Evolutionary conservation across 805 yeast genomes (phyloP), one percentile per base, ranked within the genome.

Genomic region (Myxozyma lipomycoides): DNA sequence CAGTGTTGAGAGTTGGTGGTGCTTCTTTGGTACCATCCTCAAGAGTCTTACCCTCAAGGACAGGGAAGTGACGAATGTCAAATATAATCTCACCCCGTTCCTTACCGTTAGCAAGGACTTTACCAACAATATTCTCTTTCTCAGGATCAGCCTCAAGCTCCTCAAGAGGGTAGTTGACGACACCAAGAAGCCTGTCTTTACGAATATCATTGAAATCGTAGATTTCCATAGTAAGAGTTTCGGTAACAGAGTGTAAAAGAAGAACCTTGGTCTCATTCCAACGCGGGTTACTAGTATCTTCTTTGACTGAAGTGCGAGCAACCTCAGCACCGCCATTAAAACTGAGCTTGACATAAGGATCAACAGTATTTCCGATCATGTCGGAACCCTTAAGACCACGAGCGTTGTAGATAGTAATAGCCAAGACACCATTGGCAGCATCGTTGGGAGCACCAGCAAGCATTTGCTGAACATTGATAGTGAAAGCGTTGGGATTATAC

Each of bases 1-100:
- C 99, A 15, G 97, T 88, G 70, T 91, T 91, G 66, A 87, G 78
- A 59, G 88, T 96, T 40, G 96, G 96, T 41, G 95, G 86, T 43
- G 95, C 88, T 58, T 81, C 83, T 47, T 78, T 74, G 2, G 90
- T 83, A 45, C 96, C 96, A 67, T 88, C 96, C 2, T 86, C 83
- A 51, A 78, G 75, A 15, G 63, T 62, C 48, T 57, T 59, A 19
- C 73, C 73, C 61, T 67, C 67, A 54, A 88, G 70, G 12, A 93
- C 83, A 37, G 95, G 93, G 75, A 82, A 81, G 72, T 77, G 86
- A 56, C 80, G 79, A 60, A 86, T 74, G 56, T 86, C 89, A 65
- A 82, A 86, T 4, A 67, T 68, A 39, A 93, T 70, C 43, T 76
- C 75, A 58, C 98, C 99, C 28, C 87, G 83, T 4, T 83, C 83